A percentile compares a stretch with the other conserved stretches of the same genome.
phyloP scores from a whole-genome alignment of 805 yeast species.

The Ogataea paraovalis region DNA sequence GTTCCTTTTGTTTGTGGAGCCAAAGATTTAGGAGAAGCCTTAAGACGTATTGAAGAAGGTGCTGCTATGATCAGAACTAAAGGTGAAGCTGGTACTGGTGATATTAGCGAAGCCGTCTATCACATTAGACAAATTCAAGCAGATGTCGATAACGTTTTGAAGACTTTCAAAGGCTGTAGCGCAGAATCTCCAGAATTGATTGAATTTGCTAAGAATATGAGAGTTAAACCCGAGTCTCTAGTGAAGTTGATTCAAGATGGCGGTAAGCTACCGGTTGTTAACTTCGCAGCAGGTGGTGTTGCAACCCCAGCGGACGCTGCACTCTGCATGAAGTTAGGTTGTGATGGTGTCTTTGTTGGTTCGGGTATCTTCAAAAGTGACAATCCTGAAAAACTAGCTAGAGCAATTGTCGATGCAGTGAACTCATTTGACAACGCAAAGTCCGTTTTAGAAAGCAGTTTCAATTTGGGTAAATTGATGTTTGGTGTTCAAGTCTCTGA shows the following conservation, averaged over 20 bases:
- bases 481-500: slow-evolving; percentile 61
- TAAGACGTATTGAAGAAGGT: slow-evolving; percentile 74
- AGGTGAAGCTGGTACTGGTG: slow-evolving; percentile 91
- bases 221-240: slow-evolving; percentile 57
- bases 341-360: slow-evolving; percentile 75
- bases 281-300: slow-evolving; percentile 86
- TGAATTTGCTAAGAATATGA: slow-evolving; percentile 48
- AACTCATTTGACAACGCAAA: slow-evolving; percentile 62
- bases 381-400: slow-evolving; percentile 69
- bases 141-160: slow-evolving; percentile 47
- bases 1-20: slow-evolving; percentile 87
- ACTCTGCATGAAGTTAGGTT: slow-evolving; percentile 74
- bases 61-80: slow-evolving; percentile 86
- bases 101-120: slow-evolving; percentile 74
- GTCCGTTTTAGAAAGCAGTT: slow-evolving; percentile 59
- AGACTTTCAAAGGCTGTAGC: slow-evolving; percentile 6
- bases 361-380: slow-evolving; percentile 75
- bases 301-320: slow-evolving; percentile 91
- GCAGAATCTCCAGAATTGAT: slow-evolving; percentile 33
- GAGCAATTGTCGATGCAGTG: slow-evolving; percentile 76
- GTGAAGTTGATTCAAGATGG: slow-evolving; percentile 42
- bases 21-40: slow-evolving; percentile 75
- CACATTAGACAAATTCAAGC: slow-evolving; percentile 61
- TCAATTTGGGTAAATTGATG: slow-evolving; percentile 74
- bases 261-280: slow-evolving; percentile 75